phyloP scores from a whole-genome alignment of 495 filamentous ascomycete genomes.

The Oidiodendron maius region DNA sequence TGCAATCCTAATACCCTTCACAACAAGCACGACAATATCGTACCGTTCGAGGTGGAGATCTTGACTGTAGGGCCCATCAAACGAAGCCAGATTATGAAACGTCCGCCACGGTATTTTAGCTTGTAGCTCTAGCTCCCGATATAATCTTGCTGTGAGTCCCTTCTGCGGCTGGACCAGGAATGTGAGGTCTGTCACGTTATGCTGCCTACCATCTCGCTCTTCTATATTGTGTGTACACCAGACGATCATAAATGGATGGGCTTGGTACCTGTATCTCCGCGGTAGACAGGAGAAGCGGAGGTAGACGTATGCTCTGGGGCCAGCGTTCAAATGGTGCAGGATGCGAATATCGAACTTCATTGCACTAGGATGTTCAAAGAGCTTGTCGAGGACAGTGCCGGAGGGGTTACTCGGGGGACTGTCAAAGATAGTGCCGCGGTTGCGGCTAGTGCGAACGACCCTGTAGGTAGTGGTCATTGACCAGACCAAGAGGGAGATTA shows the following conservation, averaged over 20 bases:
- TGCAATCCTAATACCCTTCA: constrained; percentile 11
- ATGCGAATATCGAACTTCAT: constrained; percentile 1
- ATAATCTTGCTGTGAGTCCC: background rate
- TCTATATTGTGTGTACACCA: constrained; percentile 6
- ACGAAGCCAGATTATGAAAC: too few relatives aligned
- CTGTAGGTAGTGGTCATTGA: too few relatives aligned
- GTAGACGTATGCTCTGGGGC: constrained; percentile 4
- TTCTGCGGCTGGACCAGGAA: too few relatives aligned
- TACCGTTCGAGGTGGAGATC: constrained; percentile 5
- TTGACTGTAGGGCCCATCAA: constrained; percentile 10
- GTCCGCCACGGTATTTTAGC: background rate
- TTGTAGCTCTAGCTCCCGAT: background rate
- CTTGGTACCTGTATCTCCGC: background rate
- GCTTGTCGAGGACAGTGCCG: too few relatives aligned
- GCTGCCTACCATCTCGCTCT: too few relatives aligned
- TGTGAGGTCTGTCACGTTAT: too few relatives aligned
- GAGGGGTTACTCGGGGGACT: too few relatives aligned
- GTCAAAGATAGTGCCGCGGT: too few relatives aligned
- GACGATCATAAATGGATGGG: constrained; percentile 2
- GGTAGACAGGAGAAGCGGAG: background rate
- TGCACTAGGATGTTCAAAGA: too few relatives aligned
- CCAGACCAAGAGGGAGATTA: too few relatives aligned
- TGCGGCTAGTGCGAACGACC: too few relatives aligned
- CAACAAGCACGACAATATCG: constrained; percentile 8
- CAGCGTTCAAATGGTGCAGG: background rate